Percentiles rank a stretch among this genome's conserved stretches.
phyloP scores from a whole-genome alignment of 2,329 filamentous ascomycete genomes.

The Cercospora janseana region DNA sequence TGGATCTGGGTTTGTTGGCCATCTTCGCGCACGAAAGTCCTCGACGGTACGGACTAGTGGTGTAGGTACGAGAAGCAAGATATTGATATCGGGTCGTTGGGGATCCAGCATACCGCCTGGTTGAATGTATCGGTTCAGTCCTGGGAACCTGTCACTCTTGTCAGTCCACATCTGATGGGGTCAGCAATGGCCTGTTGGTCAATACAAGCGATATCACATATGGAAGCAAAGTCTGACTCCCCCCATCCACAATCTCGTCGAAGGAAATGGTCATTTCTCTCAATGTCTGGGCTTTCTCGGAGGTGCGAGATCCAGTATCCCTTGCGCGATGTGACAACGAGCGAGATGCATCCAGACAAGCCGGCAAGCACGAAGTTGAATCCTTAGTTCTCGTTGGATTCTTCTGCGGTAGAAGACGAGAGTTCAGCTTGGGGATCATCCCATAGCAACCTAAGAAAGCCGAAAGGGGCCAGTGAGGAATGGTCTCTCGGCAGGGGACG shows the following conservation, averaged over 20 bases:
- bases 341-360: neutral
- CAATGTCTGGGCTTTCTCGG: neutral
- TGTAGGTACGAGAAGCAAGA: neutral
- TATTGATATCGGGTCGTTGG: neutral
- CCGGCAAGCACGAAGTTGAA: neutral
- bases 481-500: no score
- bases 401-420: neutral
- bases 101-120: conserved; percentile 1
- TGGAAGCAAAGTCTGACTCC: no score
- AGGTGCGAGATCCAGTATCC: neutral
- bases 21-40: neutral
- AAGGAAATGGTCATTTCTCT: neutral
- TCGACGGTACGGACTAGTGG: neutral
- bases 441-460: no score
- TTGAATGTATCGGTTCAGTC: neutral
- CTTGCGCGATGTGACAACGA: neutral
- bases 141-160: neutral
- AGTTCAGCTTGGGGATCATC: no score
- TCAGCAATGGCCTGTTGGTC: neutral
- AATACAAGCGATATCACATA: no score
- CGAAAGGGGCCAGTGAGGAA: no score
- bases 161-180: conserved; percentile 1
- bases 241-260: no score
- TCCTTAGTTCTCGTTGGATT: neutral
- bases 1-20: neutral